phyloP scores from a whole-genome alignment of 164 flowering plant genomes.

The Vitis vinifera region ASM3070453v1 NC_081822.1:4344001-4344500 shows the following conservation, averaged over 20 bases:
- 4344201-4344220: conserved; percentile 14
- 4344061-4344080: conserved; percentile 11
- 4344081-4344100: conserved; percentile 5
- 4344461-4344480: conserved; percentile 7
- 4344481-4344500: conserved; percentile 9
- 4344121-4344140: conserved; percentile 4
- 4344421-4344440: conserved; percentile 11
- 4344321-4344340: background rate
- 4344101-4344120: conserved; percentile 5
- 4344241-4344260: conserved; percentile 16
- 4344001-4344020: conserved; percentile 12
- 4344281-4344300: conserved; percentile 5
- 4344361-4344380: conserved; percentile 9
- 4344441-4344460: conserved; percentile 9
- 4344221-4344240: conserved; percentile 14
- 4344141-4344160: conserved; percentile 18
- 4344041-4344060: background rate
- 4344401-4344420: conserved; percentile 10
- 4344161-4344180: conserved; percentile 9
- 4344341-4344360: conserved; percentile 9
- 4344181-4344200: background rate
- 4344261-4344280: background rate
- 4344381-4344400: conserved; percentile 10
- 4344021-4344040: conserved; percentile 3
- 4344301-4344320: conserved; percentile 9